Conservation (phyloP, 1,284 basidiomycete genomes). For the Fomitopsis betulina region DNA sequence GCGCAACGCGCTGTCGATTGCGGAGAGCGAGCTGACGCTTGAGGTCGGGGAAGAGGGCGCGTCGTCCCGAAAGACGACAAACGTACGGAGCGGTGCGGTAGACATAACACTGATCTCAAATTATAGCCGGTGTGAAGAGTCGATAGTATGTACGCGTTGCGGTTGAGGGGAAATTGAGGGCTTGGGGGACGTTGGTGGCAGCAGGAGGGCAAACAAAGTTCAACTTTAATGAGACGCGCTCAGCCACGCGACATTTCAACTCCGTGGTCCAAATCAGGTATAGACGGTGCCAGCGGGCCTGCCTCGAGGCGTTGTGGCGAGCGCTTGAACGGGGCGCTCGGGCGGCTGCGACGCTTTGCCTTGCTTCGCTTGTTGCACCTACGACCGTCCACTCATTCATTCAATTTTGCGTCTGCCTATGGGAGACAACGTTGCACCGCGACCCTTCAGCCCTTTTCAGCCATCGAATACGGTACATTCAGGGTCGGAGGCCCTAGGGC, state of each 20-base stretch:
- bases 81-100: constrained; percentile 49
- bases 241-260: constrained; percentile 8
- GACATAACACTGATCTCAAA: constrained; percentile 4
- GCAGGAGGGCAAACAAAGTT: constrained; percentile 10
- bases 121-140: neutral
- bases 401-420: too few species aligned
- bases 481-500: too few species aligned
- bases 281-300: neutral
- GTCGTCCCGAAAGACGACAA: constrained; percentile 64
- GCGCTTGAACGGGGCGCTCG: neutral
- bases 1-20: neutral
- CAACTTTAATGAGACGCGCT: constrained; percentile 9
- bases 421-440: too few species aligned
- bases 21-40: neutral
- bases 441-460: too few species aligned
- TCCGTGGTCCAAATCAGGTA: constrained; percentile 4
- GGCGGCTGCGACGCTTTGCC: neutral
- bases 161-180: neutral
- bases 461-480: too few species aligned
- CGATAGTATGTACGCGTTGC: neutral
- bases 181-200: neutral
- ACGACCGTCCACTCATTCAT: too few species aligned
- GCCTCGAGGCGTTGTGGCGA: neutral
- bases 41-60: constrained; percentile 14
- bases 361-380: too few species aligned